Base-by-base conservation (phyloP, 495 filamentous ascomycete genomes). In the Jackrogersella multiformis region DNA sequence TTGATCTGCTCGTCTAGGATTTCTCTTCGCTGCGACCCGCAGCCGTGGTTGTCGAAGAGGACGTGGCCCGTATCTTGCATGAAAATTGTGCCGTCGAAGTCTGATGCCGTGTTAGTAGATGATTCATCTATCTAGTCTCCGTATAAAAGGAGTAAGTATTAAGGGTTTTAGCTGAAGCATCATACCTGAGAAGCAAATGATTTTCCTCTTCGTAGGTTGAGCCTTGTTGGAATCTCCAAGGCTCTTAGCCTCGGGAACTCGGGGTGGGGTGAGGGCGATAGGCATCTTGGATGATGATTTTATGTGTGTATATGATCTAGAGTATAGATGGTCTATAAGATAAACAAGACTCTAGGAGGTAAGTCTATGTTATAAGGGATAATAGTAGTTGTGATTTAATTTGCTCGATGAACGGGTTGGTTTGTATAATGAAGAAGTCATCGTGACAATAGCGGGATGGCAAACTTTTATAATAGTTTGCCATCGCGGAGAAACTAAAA, bases 21-120 rank as follows among this genome's bases (percentile, higher is more conserved):
- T 49, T 85, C 70, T 23, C 88, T 81, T 36, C 81, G 82, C 26
- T 80, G 72, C 4, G 76, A 74, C 56, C 89, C 88, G 76, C 88
- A 91, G 59, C 89, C 89, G 61, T 88, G 82, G 67, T 77, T 77
- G 70, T 91, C 88, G 76, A 91, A 88, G 38, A 92, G 83, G 72
- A 91, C 85, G 74, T 91, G 89, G 44, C 89, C 89, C 12, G 88
- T 91, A 61, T 91, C 89, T 84, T 92, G 88, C 83, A 91, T 88
- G 80, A 89, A 90, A 69, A 92, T 92, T 34, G 89, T 91, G 64
- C 89, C 89, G 71, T 92, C 89, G 68, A 91, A 92, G 75, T 92
- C 88, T 88, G 18, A 41, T 56, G 21, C 38, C 2, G 16, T 62
- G 51, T 68, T 57, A 68, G 52, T 36, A 45, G 7, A 38, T 41